Conservation (phyloP, 164 flowering plant species). For the Houttuynia cordata region DNA sequence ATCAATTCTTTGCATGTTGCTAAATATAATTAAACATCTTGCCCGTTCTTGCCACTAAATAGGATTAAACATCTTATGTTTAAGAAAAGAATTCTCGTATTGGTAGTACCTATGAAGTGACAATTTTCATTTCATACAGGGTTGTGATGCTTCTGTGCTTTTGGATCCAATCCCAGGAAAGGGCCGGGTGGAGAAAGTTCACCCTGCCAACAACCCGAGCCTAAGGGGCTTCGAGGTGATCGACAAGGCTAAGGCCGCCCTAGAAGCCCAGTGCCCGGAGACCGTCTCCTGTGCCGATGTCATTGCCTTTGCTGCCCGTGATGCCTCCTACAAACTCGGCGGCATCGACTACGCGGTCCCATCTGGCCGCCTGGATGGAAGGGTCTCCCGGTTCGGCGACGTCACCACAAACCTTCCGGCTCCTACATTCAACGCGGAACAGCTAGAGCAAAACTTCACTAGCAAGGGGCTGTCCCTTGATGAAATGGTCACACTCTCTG, state of each 20-base stretch:
- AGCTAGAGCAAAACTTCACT: conserved; percentile 5
- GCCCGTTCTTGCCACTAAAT: too few relatives aligned
- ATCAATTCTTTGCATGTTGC: too few relatives aligned
- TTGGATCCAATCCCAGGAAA: conserved; percentile 4
- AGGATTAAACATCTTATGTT: too few relatives aligned
- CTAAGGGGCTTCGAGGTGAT: conserved; percentile 3
- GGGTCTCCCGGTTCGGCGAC: neutral
- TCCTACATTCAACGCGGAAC: neutral
- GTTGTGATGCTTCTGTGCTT: conserved; percentile 5
- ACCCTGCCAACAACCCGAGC: conserved; percentile 1
- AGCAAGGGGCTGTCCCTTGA: conserved; percentile 4
- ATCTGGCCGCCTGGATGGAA: conserved; percentile 1
- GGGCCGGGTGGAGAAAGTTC: neutral
- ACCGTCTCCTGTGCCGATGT: conserved; percentile 2
- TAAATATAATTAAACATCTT: too few relatives aligned
- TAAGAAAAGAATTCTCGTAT: too few relatives aligned
- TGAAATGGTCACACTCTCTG: conserved; percentile 10
- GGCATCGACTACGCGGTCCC: conserved; percentile 3
- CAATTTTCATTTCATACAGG: conserved; percentile 1
- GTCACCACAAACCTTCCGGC: neutral
- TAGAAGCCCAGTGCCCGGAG: conserved; percentile 1
- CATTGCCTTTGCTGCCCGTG: conserved; percentile 5
- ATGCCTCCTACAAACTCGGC: neutral
- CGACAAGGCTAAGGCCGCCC: neutral
- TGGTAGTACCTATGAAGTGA: too few relatives aligned